These are phyloP conservation scores for Kazachstania psychrophila DNA, from an alignment of 805 yeast species.

Conservation along the genomic window DNA sequence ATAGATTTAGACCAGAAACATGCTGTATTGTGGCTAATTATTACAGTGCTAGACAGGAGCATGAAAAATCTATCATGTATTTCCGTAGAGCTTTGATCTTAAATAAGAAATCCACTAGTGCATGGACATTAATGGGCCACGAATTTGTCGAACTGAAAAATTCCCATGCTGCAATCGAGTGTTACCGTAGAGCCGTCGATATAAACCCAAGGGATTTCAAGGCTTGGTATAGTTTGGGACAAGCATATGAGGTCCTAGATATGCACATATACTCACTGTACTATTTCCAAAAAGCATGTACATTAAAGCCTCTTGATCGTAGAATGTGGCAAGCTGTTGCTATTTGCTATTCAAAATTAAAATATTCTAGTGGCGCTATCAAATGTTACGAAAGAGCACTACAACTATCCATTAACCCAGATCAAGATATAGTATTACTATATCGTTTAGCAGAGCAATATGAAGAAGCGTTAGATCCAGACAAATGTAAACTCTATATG, in stretches of 20 bases:
- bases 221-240: slow-evolving; percentile 98
- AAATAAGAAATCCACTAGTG: slow-evolving; percentile 71
- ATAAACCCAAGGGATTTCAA: slow-evolving; percentile 81
- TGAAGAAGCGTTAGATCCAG: slow-evolving; percentile 44
- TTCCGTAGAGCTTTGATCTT: slow-evolving; percentile 81
- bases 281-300: slow-evolving; percentile 85
- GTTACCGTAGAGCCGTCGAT: slow-evolving; percentile 88
- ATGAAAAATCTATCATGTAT: slow-evolving; percentile 88
- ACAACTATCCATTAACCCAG: slow-evolving; percentile 42
- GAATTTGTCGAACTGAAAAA: slow-evolving; percentile 94
- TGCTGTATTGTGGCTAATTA: slow-evolving; percentile 92
- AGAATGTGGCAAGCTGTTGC: slow-evolving; percentile 97
- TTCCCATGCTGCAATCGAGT: slow-evolving; percentile 94
- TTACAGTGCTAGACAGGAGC: slow-evolving; percentile 84
- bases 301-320: slow-evolving; percentile 78
- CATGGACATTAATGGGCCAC: slow-evolving; percentile 99
- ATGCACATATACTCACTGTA: slow-evolving; percentile 89
- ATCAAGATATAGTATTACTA: slow-evolving; percentile 41
- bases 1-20: slow-evolving; percentile 85
- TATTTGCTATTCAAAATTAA: slow-evolving; percentile 74
- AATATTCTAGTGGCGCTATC: slow-evolving; percentile 61
- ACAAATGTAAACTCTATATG: slow-evolving; percentile 55
- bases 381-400: slow-evolving; percentile 76
- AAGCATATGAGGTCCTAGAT: slow-evolving; percentile 92
- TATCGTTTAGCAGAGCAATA: slow-evolving; percentile 62